phyloP scores from a whole-genome alignment of 2,329 filamentous ascomycete species.

The Beauveria pseudobassiana region DNA sequence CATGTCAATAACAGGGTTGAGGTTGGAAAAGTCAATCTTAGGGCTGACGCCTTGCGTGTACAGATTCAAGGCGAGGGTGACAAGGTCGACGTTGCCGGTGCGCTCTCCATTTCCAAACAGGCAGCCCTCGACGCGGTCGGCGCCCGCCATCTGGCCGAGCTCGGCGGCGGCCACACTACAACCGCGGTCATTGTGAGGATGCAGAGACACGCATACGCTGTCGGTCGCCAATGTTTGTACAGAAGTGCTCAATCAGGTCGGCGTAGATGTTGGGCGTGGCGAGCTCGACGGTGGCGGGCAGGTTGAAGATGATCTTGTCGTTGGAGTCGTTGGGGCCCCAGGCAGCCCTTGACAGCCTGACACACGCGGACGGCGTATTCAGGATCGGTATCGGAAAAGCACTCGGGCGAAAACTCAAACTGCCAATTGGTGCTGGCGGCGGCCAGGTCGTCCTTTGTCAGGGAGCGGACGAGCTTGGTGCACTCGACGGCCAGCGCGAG shows the following conservation, averaged over 20 bases:
- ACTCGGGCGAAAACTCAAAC: conserved; percentile 80
- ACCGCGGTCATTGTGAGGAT: conserved; percentile 91
- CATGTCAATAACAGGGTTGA: conserved; percentile 75
- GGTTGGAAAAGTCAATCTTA: conserved; percentile 84
- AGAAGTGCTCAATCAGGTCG: conserved; percentile 95
- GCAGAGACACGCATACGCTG: conserved; percentile 81
- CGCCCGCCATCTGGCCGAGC: conserved; percentile 91
- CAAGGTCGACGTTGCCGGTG: conserved; percentile 91
- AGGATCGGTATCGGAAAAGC: conserved; percentile 82
- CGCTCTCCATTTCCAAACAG: conserved; percentile 88
- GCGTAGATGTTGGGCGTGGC: conserved; percentile 91
- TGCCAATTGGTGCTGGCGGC: conserved; percentile 57
- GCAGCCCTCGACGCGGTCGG: conserved; percentile 88
- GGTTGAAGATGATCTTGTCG: conserved; percentile 83
- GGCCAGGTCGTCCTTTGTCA: conserved; percentile 72
- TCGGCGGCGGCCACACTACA: conserved; percentile 86
- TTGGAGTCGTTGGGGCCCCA: conserved; percentile 77
- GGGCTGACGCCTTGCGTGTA: conserved; percentile 89
- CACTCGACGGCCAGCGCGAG: conserved; percentile 78
- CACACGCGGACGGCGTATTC: conserved; percentile 80
- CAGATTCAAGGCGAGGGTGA: conserved; percentile 85
- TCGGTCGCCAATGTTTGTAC: conserved; percentile 77
- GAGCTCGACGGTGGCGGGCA: conserved; percentile 94
- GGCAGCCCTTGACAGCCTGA: conserved; percentile 84
- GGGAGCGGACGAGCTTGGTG: conserved; percentile 75